A percentile compares a stretch with the other conserved stretches of the same genome.
phyloP scores from a whole-genome alignment of 352 stramenopile species.

The Pythium brachiatum region DNA sequence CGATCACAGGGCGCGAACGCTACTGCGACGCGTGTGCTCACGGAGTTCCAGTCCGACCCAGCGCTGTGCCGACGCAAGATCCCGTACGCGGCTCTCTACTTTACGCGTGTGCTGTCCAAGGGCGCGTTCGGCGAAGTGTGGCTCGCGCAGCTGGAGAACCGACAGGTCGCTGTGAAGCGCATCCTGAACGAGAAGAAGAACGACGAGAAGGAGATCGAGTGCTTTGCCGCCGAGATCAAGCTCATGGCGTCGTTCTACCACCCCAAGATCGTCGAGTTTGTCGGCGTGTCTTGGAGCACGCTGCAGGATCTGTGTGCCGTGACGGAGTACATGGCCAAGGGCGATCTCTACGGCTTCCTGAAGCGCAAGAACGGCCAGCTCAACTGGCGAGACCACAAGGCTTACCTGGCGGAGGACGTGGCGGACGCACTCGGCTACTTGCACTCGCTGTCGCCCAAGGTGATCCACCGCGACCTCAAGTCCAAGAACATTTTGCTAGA shows the following conservation, averaged over 20 bases:
- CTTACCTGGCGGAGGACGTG: conserved; percentile 70
- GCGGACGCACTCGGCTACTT: conserved; percentile 71
- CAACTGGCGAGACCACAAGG: conserved; percentile 75
- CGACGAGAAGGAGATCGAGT: conserved; percentile 83
- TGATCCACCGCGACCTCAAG: conserved; percentile 79
- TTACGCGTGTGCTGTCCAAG: conserved; percentile 80
- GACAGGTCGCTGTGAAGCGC: conserved; percentile 77
- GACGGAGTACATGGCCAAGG: conserved; percentile 82
- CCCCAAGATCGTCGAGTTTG: conserved; percentile 81
- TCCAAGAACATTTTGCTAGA: conserved; percentile 75
- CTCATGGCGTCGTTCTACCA: conserved; percentile 82
- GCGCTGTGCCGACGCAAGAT: conserved; percentile 53
- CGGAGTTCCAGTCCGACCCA: conserved; percentile 66
- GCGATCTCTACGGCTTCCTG: conserved; percentile 71
- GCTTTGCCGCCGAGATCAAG: conserved; percentile 83
- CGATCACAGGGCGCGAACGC: conserved; percentile 25
- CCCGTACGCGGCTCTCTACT: conserved; percentile 71
- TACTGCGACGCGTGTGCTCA: conserved; percentile 53
- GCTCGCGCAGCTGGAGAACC: conserved; percentile 77
- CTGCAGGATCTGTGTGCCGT: conserved; percentile 69
- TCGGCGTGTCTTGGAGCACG: conserved; percentile 74
- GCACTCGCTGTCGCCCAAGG: conserved; percentile 61
- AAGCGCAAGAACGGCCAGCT: conserved; percentile 63
- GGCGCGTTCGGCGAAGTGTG: conserved; percentile 87
- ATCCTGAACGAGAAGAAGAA: conserved; percentile 81